Base-by-base conservation (phyloP, 2,329 filamentous ascomycete species). In the Penicillium sp. region DNA sequence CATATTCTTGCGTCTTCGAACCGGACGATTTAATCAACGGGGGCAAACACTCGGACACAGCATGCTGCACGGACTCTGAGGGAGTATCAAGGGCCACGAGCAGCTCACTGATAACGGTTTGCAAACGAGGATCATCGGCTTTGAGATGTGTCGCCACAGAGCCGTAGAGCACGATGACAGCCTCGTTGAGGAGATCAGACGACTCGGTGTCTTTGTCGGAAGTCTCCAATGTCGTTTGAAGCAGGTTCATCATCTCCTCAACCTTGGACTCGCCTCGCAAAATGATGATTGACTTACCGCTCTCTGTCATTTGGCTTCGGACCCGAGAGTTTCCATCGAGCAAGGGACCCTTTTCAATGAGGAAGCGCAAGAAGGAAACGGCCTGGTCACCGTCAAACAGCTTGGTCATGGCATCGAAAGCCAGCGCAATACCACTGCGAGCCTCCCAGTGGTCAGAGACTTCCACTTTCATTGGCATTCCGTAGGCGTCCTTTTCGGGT, bases 101-200 rank as follows among this genome's bases (percentile, higher is more conserved):
- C 18, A 99, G 77, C 54, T 90, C 83, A 59, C 92, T 86, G 42
- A 99, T 85, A 38, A 99, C 93, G 49, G 87, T 84, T 1, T 91
- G 89, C 41, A 97, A 82, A 62, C 95, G 91, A 57, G 83, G 74
- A 68, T 99, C 93, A n/a, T 90, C 89, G 7, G 83, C 72, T 58
- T 87, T 82, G 51, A 99, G 75, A 75, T 99, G 93, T 43, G 88
- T 84, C 36, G 91, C 93, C 31, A 99, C 75, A 43, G 95, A 92
- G 66, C 93, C 93, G 62, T 99, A 99, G 68, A 99, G 86, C 61
- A 99, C 93, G 60, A 99, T 91, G 44, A 99, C 91, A 14, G 95
- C 93, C 72, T 99, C 93, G 60, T 96, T 96, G 55, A 97, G 87
- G 52, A 89, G 82, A 69, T 99, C 95, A 14, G 88, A 85, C 46